Evolutionary conservation across 805 yeast species (phyloP).

Genomic region (Cyberlindnera mycetangii): DNA sequence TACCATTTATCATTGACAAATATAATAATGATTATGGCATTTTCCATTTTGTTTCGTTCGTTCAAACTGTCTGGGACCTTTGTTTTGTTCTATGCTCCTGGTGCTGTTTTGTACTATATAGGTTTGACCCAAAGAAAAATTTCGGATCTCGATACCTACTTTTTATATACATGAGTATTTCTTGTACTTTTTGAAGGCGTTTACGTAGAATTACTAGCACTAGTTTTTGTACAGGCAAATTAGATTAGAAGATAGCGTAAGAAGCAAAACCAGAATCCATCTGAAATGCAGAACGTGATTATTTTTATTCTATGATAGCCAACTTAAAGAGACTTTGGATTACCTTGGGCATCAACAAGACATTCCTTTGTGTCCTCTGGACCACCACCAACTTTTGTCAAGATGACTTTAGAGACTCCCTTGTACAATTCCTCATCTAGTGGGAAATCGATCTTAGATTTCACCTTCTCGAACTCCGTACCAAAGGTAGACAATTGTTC

Average conservation of each 20-base stretch:
- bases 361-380: conserved; percentile 61
- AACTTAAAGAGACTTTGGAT: conserved; percentile 38
- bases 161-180: neutral
- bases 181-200: neutral
- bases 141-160: neutral
- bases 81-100: neutral
- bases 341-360: conserved; percentile 60
- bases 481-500: conserved; percentile 28
- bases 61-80: neutral
- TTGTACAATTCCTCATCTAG: conserved; percentile 51
- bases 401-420: conserved; percentile 81
- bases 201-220: too few species aligned
- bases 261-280: neutral
- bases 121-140: neutral
- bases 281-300: neutral
- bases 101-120: conserved; percentile 1
- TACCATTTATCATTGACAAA: neutral
- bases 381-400: conserved; percentile 86
- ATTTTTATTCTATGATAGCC: neutral
- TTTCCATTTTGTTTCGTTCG: neutral
- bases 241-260: neutral
- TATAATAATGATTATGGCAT: neutral
- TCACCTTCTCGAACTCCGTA: conserved; percentile 28
- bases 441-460: conserved; percentile 34
- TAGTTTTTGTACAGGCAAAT: too few species aligned